Conservation (phyloP, 345 rosid species). For the Citrus mangshanensis region DNA sequence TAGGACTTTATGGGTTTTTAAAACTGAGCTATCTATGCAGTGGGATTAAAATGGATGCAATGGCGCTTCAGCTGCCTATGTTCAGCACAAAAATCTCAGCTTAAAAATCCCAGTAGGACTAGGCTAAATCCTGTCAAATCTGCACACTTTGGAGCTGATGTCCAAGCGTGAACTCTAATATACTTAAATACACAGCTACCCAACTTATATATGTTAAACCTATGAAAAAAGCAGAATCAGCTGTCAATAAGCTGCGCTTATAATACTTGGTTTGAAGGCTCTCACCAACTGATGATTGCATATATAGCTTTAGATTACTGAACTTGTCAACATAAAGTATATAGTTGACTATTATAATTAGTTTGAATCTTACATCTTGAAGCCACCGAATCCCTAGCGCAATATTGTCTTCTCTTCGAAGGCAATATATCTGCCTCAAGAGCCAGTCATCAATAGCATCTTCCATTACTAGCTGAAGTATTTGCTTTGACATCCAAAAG, state of each 20-base stretch:
- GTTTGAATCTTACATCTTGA: constrained; percentile 75
- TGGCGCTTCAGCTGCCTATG: neutral
- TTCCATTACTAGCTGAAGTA: constrained; percentile 91
- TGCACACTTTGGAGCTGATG: neutral
- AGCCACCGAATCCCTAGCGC: constrained; percentile 81
- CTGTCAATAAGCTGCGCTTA: neutral
- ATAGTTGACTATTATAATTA: neutral
- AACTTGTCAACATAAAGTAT: neutral
- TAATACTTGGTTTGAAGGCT: neutral
- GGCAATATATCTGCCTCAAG: constrained; percentile 79
- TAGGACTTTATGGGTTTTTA: neutral
- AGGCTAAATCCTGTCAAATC: neutral
- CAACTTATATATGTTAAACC: neutral
- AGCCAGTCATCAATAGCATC: constrained; percentile 99
- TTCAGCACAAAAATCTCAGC: neutral
- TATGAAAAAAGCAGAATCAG: neutral
- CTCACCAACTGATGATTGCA: neutral
- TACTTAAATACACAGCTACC: constrained; percentile 3
- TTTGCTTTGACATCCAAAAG: constrained; percentile 97
- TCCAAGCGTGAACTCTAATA: neutral
- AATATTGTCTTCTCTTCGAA: constrained; percentile 74
- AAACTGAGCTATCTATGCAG: neutral
- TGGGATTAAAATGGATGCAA: neutral
- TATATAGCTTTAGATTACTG: neutral
- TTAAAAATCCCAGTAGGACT: neutral